These are phyloP conservation scores for Vitis cinerea DNA, from an alignment of 164 flowering plant species.

Conservation along the genomic window DNA sequence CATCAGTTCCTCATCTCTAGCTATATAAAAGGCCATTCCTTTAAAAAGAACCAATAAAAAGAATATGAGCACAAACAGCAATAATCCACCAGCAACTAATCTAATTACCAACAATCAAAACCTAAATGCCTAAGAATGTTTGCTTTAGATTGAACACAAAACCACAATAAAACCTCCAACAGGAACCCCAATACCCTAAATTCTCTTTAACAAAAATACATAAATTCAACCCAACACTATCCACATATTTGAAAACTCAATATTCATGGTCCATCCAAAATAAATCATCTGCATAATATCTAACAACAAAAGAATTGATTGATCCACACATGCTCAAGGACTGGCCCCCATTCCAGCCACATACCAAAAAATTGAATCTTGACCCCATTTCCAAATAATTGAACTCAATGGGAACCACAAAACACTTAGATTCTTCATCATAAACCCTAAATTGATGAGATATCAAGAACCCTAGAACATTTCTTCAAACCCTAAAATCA, in stretches of 20 bases:
- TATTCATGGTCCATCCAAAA: not conserved
- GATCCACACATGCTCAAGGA: not conserved
- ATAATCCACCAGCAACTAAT: too few relatives aligned
- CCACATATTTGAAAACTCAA: not conserved
- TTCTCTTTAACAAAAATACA: too few relatives aligned
- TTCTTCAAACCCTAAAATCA: conserved; percentile 1
- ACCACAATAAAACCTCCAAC: not conserved
- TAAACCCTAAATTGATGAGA: not conserved
- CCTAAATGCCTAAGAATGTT: not conserved
- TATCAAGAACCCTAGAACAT: conserved; percentile 4
- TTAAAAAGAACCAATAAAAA: too few relatives aligned
- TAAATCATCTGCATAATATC: not conserved
- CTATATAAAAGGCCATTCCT: too few relatives aligned
- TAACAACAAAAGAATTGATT: not conserved
- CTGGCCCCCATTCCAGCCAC: not conserved
- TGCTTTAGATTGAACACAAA: not conserved
- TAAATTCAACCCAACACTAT: not conserved
- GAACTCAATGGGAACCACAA: not conserved
- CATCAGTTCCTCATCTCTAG: too few relatives aligned
- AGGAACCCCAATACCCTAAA: not conserved
- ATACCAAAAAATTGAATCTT: not conserved
- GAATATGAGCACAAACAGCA: too few relatives aligned
- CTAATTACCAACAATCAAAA: too few relatives aligned
- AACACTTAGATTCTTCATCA: conserved; percentile 1
- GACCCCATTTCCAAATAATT: not conserved